Base-by-base conservation (phyloP, 805 yeast genomes). In the Ogataea nitratoaversa region DNA sequence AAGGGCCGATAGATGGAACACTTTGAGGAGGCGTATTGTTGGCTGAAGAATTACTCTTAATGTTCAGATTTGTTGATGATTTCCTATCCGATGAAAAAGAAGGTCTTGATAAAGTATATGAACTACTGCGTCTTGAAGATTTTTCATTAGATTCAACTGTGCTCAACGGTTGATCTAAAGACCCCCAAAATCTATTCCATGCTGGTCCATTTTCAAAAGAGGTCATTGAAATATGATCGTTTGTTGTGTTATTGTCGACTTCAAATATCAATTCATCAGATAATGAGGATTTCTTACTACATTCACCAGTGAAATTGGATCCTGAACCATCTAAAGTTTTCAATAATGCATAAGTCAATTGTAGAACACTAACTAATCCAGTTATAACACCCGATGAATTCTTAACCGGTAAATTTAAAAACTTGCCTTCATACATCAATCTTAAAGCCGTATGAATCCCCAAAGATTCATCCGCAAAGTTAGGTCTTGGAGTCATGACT, bases 341-440 rank as follows among this genome's bases (percentile, higher is more conserved):
- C 19, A 71, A 47, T 19, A 71, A 61, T 11, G 70, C 65, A 40
- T 66, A 67, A 0, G 74, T 71, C 37, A 71, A 43, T 37, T 70
- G 72, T 18, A 71, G 48, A 3, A 71, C 74, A 44, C 69, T 67
- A 6, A 70, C 67, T 5, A 71, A 56, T 2, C 74, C 75, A n/a
- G 65, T 56, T 3, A 71, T 57, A 22, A 41, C 46, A 4, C 57
- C 53, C 1, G 42, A 18, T 6, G 52, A 49, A 43, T 64, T 58
- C 32, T 59, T 60, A 8, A 70, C 66, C 0, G 76, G 76, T 36
- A 71, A 48, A 41, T 69, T 71, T 36, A 71, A 44, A 40, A 65
- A 71, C 42, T 69, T 67, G 0, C 76, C 76, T 36, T 67, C 70
- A 43, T 65, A 71, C 76, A 71, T 71, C 40, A 68, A 48, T 44